Evolutionary conservation across 2,329 filamentous ascomycete species (phyloP).

Genomic region (Fusarium drepaniforme): DNA sequence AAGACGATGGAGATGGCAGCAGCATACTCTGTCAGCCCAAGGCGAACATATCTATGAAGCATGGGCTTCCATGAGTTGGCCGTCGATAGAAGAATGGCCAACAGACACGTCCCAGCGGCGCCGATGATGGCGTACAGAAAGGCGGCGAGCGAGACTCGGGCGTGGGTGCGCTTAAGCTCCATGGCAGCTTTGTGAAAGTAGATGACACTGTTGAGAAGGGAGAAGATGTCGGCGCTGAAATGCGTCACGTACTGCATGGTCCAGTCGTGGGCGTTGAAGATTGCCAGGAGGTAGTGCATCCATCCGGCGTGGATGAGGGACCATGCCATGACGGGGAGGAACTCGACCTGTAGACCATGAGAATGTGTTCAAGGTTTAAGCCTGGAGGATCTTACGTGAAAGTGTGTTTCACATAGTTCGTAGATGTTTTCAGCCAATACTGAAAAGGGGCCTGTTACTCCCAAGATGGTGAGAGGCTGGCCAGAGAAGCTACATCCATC

Average conservation of each 20-base stretch:
- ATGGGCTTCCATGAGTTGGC: constrained; percentile 72
- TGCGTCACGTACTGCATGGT: constrained; percentile 78
- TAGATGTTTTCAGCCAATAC: constrained; percentile 76
- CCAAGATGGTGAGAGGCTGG: constrained; percentile 74
- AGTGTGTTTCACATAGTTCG: constrained; percentile 65
- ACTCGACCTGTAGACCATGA: constrained; percentile 59
- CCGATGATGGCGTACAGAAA: constrained; percentile 76
- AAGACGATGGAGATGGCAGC: constrained; percentile 75
- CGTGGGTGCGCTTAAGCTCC: constrained; percentile 71
- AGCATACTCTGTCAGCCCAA: constrained; percentile 73
- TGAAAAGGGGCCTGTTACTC: constrained; percentile 76
- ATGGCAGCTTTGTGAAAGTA: constrained; percentile 77
- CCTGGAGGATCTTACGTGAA: constrained; percentile 57
- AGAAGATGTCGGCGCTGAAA: constrained; percentile 76
- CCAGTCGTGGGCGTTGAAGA: constrained; percentile 77
- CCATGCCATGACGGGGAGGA: constrained; percentile 78
- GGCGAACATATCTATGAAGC: constrained; percentile 71
- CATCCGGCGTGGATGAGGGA: constrained; percentile 73
- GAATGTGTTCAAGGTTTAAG: not conserved
- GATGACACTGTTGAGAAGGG: constrained; percentile 74
- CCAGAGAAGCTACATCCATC: constrained; percentile 59
- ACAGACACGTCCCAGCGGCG: constrained; percentile 71
- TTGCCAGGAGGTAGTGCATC: constrained; percentile 73
- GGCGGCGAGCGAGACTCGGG: constrained; percentile 67
- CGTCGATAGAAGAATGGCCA: constrained; percentile 71